phyloP scores from a whole-genome alignment of 1,284 basidiomycete genomes.

The Trametes polyzona region DNA sequence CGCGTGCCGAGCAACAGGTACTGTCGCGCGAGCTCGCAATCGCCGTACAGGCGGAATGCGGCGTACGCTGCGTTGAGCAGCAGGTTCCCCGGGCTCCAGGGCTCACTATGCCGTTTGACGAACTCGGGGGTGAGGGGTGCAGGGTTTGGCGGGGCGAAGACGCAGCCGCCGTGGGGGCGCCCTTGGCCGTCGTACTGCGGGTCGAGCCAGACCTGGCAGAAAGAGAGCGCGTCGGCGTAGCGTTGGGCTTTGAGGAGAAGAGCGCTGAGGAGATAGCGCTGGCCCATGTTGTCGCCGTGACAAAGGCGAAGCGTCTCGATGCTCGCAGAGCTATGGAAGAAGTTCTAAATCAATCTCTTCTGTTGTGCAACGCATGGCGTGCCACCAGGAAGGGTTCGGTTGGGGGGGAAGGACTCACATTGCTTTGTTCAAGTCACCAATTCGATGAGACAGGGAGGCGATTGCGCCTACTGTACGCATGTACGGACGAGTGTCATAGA shows the following conservation, averaged over 20 bases:
- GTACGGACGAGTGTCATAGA: slow-evolving; percentile 43
- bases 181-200: slow-evolving; percentile 6
- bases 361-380: not conserved
- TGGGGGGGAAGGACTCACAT: slow-evolving; percentile 31
- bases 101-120: not conserved
- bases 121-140: slow-evolving; percentile 13
- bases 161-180: slow-evolving; percentile 30
- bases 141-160: slow-evolving; percentile 24
- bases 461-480: slow-evolving; percentile 43
- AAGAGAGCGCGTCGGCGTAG: slow-evolving; percentile 33
- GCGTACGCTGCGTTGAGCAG: slow-evolving; percentile 42
- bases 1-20: slow-evolving; percentile 39
- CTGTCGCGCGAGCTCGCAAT: slow-evolving; percentile 39
- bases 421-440: slow-evolving; percentile 33
- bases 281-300: slow-evolving; percentile 34
- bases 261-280: slow-evolving; percentile 32
- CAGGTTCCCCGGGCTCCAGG: slow-evolving; percentile 11
- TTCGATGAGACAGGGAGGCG: slow-evolving; percentile 36
- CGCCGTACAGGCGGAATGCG: slow-evolving; percentile 41
- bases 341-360: not conserved
- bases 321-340: slow-evolving; percentile 31
- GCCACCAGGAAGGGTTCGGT: not conserved
- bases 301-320: slow-evolving; percentile 40
- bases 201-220: slow-evolving; percentile 29
- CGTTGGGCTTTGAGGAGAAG: slow-evolving; percentile 29